phyloP scores from a whole-genome alignment of 352 stramenopile genomes.

The Globisporangium nagaii region DNA sequence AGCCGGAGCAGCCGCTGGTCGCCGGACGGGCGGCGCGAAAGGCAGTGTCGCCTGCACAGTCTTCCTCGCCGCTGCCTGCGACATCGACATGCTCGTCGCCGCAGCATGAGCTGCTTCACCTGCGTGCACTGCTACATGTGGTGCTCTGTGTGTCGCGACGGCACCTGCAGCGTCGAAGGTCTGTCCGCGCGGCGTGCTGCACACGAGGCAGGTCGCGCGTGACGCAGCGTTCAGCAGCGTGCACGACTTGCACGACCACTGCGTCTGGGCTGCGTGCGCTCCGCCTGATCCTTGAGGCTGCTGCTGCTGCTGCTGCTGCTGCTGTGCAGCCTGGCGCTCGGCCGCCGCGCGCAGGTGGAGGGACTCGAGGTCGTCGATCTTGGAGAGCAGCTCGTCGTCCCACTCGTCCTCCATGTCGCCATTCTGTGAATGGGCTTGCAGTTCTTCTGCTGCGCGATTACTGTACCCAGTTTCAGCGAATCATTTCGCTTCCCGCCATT shows the following conservation, averaged over 20 bases:
- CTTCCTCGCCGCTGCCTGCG: conserved; percentile 19
- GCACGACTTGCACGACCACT: conserved; percentile 53
- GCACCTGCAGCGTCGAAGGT: conserved; percentile 12
- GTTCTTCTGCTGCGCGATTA: neutral
- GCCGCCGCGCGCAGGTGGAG: conserved; percentile 22
- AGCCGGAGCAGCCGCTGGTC: neutral
- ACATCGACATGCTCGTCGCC: neutral
- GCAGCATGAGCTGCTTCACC: neutral
- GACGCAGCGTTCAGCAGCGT: conserved; percentile 49
- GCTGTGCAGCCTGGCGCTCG: conserved; percentile 1
- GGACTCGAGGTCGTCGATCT: conserved; percentile 61
- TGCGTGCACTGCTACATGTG: neutral
- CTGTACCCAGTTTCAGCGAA: neutral
- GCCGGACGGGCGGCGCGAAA: conserved; percentile 26
- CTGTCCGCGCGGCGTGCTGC: conserved; percentile 38
- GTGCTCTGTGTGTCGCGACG: neutral
- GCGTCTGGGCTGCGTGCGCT: neutral
- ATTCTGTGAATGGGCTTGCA: neutral
- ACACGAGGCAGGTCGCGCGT: conserved; percentile 39
- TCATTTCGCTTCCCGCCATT: neutral
- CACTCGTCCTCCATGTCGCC: conserved; percentile 59
- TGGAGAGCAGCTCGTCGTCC: conserved; percentile 73
- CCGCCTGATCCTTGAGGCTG: neutral
- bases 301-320: neutral
- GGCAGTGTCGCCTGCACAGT: conserved; percentile 60